Evolutionary conservation across 441 rosid genomes (phyloP).

Genomic region (Croton setiger): DNA sequence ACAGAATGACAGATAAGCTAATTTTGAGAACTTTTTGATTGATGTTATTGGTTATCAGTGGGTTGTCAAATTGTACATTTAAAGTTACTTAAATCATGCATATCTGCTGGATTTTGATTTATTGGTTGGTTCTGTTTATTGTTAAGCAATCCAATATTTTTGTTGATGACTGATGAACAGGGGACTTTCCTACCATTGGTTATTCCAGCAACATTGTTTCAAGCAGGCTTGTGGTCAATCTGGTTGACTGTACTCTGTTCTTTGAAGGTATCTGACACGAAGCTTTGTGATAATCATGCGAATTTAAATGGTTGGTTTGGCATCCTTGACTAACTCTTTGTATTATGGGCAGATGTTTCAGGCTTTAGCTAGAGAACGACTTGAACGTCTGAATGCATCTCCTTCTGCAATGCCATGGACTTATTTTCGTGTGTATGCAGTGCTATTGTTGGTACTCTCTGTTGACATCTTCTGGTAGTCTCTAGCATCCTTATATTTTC

Average conservation of each 20-base stretch:
- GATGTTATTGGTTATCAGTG: conserved; percentile 1
- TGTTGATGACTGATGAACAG: conserved; percentile 41
- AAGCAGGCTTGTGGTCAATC: conserved; percentile 79
- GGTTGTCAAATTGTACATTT: background rate
- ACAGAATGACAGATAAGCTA: background rate
- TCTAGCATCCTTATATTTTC: conserved; percentile 22
- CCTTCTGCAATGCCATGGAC: conserved; percentile 89
- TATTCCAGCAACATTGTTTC: conserved; percentile 80
- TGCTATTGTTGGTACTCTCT: conserved; percentile 65
- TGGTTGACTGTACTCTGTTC: conserved; percentile 89
- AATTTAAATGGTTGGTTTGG: conserved; percentile 9
- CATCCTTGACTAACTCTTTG: background rate
- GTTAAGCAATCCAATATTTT: conserved; percentile 9
- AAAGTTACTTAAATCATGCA: conserved; percentile 3
- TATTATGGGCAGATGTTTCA: conserved; percentile 78
- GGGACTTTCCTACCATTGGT: conserved; percentile 90
- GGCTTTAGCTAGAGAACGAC: conserved; percentile 97
- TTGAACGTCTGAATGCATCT: conserved; percentile 93
- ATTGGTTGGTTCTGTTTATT: conserved; percentile 4
- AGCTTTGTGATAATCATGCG: conserved; percentile 12
- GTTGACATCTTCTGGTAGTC: conserved; percentile 78
- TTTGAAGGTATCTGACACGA: conserved; percentile 57
- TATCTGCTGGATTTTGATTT: conserved; percentile 4
- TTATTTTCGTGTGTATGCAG: conserved; percentile 88
- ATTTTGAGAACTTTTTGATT: too few species aligned